Evolutionary conservation across 192 early-diverging fungal species (phyloP).

Genomic region (Backusella luteola): DNA sequence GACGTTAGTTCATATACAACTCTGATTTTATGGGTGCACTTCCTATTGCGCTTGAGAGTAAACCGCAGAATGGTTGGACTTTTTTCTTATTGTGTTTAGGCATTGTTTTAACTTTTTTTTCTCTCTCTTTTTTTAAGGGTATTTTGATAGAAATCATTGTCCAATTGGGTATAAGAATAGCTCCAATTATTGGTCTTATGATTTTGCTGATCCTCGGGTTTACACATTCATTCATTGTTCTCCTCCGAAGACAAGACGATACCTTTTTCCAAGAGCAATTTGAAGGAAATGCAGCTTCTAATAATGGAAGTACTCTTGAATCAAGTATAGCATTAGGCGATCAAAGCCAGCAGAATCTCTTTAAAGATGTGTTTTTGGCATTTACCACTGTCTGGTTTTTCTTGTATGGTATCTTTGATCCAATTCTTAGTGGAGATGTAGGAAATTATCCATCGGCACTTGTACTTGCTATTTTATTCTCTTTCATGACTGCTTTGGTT

Average conservation of each 20-base stretch:
- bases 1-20: background rate
- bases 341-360: background rate
- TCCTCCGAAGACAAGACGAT: background rate
- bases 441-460: background rate
- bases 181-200: background rate
- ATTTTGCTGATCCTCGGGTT: too few relatives aligned
- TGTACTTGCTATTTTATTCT: slow-evolving; percentile 2
- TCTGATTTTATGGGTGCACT: slow-evolving; percentile 9
- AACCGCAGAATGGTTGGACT: background rate
- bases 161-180: background rate
- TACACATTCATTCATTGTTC: too few relatives aligned
- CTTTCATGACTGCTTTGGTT: background rate
- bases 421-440: background rate
- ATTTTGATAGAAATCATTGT: slow-evolving; percentile 8
- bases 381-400: background rate
- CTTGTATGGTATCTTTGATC: slow-evolving; percentile 11
- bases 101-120: too few relatives aligned
- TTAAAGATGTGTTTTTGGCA: background rate
- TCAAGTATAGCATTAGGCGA: background rate
- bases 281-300: background rate
- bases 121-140: background rate
- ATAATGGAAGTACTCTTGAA: background rate
- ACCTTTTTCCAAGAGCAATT: background rate
- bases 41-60: background rate
- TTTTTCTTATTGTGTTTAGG: too few relatives aligned